phyloP scores from a whole-genome alignment of 1,284 basidiomycete species.

The Leccinum fallax region DNA sequence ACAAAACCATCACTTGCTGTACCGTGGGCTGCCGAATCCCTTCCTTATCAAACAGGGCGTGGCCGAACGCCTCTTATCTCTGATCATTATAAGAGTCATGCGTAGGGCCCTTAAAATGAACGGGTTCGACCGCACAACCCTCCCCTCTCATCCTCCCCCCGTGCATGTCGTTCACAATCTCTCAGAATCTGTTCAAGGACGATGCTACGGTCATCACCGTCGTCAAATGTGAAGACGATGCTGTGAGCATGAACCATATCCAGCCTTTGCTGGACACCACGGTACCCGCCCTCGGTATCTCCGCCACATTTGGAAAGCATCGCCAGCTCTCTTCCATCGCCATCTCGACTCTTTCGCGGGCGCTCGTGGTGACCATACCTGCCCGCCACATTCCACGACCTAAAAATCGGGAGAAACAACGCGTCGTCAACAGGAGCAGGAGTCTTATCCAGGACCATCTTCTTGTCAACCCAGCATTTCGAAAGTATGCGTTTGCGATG shows the following conservation, averaged over 20 bases:
- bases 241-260: constrained; percentile 11
- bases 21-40: neutral
- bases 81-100: neutral
- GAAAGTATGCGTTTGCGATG: constrained; percentile 47
- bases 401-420: constrained; percentile 10
- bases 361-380: constrained; percentile 36
- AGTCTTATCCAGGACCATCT: constrained; percentile 33
- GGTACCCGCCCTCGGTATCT: constrained; percentile 34
- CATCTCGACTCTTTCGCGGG: constrained; percentile 36
- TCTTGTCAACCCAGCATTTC: constrained; percentile 30
- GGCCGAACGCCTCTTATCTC: neutral
- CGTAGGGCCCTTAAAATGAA: neutral
- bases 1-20: neutral
- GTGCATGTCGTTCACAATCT: neutral
- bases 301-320: constrained; percentile 39
- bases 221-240: neutral
- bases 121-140: neutral
- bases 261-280: constrained; percentile 29
- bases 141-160: neutral
- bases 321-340: constrained; percentile 38
- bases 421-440: constrained; percentile 27
- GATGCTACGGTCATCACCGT: neutral
- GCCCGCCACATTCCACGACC: constrained; percentile 8
- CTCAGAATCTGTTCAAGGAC: constrained; percentile 1
- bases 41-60: neutral